Base-by-base conservation (phyloP, 148 eudicot species). In the Amaranthus cruentus region DNA sequence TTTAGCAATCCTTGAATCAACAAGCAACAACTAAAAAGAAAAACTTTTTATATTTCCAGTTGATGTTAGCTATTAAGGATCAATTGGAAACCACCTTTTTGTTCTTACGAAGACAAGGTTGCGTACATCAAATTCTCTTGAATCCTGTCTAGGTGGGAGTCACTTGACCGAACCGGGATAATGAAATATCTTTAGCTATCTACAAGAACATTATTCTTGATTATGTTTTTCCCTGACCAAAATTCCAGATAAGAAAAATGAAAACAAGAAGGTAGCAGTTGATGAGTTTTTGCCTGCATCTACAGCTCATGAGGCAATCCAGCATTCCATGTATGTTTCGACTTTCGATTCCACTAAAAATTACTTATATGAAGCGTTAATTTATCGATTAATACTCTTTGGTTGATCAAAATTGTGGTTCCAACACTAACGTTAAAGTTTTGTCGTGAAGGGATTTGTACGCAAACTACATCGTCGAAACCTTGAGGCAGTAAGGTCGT, bases 201-300 rank as follows among this genome's bases (percentile, higher is more conserved):
- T 44, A 14, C 1, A 47, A 53, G 42, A 50, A 53, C 47, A 4
- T 64, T 15, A 51, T 55, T 18, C 14, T 9, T 51, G 38, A 50
- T 6, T 4, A 51, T 44, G 43, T 5, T 13, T 77, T 13, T 58
- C 43, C 60, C 74, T 69, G 51, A 68, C 81, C 4, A 56, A 8
- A 18, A 53, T 62, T 21, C 6, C 66, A 87, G 89, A 87, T 79
- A 84, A 87, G 85, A 87, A 87, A 79, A 87, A 87, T 59, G 90
- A 87, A 75, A 87, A 87, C 80, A 87, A 87, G 79, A 84, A 87
- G 55, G 90, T 87, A 78, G 90, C 84, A 12, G 90, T 87, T 46
- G 78, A 87, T 75, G 86, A 84, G 43, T 87, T 87, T 75, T 80
- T 87, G 70, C 87, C 87, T 18, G 83, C 90, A 64, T 42, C 82